Conservation (phyloP, 805 yeast genomes). For the Priceomyces haplophilus region DNA sequence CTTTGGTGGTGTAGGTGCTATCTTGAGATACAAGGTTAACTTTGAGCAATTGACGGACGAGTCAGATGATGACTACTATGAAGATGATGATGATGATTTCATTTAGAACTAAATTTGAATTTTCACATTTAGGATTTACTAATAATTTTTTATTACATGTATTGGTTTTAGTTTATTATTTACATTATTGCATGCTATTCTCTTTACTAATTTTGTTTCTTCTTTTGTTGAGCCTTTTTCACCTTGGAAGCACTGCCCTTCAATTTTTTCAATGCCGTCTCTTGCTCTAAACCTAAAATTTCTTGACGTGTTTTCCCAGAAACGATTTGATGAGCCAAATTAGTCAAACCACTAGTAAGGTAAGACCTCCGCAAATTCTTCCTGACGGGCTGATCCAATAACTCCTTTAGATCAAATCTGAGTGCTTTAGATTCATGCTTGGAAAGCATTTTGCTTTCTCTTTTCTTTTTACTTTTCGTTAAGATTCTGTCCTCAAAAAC, state of each 20-base stretch:
- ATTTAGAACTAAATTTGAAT: slow-evolving; percentile 16
- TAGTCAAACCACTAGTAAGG: slow-evolving; percentile 73
- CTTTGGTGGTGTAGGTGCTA: slow-evolving; percentile 98
- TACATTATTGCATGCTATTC: background rate
- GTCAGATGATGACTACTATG: slow-evolving; percentile 79
- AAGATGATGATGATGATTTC: slow-evolving; percentile 63
- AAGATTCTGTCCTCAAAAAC: slow-evolving; percentile 61
- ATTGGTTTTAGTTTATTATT: background rate
- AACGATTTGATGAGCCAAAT: slow-evolving; percentile 73
- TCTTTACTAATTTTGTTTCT: slow-evolving; percentile 3
- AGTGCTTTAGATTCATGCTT: slow-evolving; percentile 47
- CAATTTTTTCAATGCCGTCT: slow-evolving; percentile 66
- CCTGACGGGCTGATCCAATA: slow-evolving; percentile 55
- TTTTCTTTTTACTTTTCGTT: slow-evolving; percentile 56
- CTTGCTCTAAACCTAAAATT: slow-evolving; percentile 67
- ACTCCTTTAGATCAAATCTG: slow-evolving; percentile 50
- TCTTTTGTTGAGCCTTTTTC: background rate
- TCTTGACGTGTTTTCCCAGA: slow-evolving; percentile 63
- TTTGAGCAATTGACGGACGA: slow-evolving; percentile 93
- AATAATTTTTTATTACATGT: background rate
- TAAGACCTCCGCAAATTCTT: slow-evolving; percentile 67
- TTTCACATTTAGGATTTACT: background rate
- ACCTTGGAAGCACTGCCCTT: slow-evolving; percentile 9
- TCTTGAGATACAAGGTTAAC: slow-evolving; percentile 93
- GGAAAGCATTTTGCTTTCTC: slow-evolving; percentile 38